phyloP scores from a whole-genome alignment of 768 basidiomycete genomes.

The Rhodotorula diobovata region DNA sequence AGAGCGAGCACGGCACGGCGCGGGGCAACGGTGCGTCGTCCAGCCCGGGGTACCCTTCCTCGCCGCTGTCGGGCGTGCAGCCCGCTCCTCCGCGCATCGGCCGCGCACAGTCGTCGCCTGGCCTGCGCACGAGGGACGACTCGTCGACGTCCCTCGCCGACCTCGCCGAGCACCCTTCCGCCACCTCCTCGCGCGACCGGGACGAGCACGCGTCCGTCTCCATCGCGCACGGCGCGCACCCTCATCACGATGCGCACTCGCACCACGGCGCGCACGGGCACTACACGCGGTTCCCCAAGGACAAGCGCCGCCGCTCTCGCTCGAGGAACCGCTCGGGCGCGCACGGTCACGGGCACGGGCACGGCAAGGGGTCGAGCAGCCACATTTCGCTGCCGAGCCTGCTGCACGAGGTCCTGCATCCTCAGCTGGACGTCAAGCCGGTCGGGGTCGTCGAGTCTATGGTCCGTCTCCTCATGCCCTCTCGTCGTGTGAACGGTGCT shows the following conservation, averaged over 20 bases:
- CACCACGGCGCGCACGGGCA: not conserved
- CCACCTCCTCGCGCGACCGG: not conserved
- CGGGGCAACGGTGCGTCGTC: not conserved
- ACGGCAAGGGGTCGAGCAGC: constrained; percentile 6
- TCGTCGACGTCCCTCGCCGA: constrained; percentile 17
- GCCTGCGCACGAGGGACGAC: not conserved
- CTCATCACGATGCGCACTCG: not conserved
- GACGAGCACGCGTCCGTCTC: not conserved
- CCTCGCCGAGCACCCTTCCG: constrained; percentile 3
- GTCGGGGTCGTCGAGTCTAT: constrained; percentile 31
- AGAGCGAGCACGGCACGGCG: not conserved
- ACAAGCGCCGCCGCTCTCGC: not conserved
- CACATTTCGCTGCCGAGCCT: constrained; percentile 24
- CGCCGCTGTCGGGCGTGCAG: not conserved
- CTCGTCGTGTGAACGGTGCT: no score
- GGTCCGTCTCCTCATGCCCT: not conserved
- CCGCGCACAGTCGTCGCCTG: not conserved
- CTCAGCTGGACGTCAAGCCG: constrained; percentile 21
- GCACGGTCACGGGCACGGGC: not conserved
- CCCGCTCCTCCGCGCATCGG: not conserved
- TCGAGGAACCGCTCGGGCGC: not conserved
- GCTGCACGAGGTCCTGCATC: constrained; percentile 38
- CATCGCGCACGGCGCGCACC: not conserved
- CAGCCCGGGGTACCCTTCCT: not conserved
- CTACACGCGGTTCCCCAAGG: not conserved